Base-by-base conservation (phyloP, 2,329 filamentous ascomycete genomes). In the Emmonsiellopsis sp. region DNA sequence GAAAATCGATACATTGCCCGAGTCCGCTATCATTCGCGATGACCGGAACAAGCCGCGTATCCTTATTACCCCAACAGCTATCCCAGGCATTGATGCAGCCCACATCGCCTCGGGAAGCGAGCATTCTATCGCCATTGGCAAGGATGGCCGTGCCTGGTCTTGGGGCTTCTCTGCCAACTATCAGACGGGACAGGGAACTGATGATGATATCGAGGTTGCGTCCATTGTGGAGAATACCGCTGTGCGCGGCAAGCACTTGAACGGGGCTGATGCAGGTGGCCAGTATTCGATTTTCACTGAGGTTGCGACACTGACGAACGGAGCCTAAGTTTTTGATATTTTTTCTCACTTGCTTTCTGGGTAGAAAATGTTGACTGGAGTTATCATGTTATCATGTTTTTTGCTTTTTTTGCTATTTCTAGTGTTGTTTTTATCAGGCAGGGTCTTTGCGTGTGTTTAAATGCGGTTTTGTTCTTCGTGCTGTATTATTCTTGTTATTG, bases 161-260 rank as follows among this genome's bases (percentile, higher is more conserved):
- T 93, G 87, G 87, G 88, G 88, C 3, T 92, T 92, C 73, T 86
- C 81, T 10, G 82, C 81, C 46, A 89, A 86, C 63, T 91, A 89
- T 69, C 87, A 92, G 72, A 89, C 86, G 3, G 88, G 88, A 9
- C 84, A 84, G 62, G 87, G 87, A 42, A 84, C 79, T 1, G 82
- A 82, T n/a, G 87, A 93, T 49, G 89, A 95, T 61, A 79, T 95
- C 32, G 79, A 85, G 60, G 77, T 81, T 26, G 89, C 91, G 0
- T 93, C 86, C 0, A 64, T 85, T 48, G 87, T 96, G 53, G 87
- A 94, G 64, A 95, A 95, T 73, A 87, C 84, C 10, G 90, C 89
- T 42, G 81, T 93, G 31, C 79, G 83, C 32, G 87, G 82, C 42
- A 84, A 86, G 71, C 83, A 84, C 68, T 77, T 96, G 43, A 78